Evolutionary conservation across 257 asterid genomes (phyloP).

Genomic region (Scutellaria galericulata): DNA sequence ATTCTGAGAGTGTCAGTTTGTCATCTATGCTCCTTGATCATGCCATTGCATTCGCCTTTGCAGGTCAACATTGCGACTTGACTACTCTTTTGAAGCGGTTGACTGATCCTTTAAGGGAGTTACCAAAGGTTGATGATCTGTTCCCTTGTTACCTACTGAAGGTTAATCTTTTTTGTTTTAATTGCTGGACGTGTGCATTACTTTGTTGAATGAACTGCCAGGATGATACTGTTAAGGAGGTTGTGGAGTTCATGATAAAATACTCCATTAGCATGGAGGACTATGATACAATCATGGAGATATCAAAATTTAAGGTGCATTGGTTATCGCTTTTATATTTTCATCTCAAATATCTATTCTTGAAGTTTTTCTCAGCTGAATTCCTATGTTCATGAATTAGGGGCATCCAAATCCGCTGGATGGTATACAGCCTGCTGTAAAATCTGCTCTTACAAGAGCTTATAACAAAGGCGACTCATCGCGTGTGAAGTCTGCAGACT

Average conservation of each 20-base stretch:
- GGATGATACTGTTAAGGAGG: constrained; percentile 95
- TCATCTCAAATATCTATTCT: background rate
- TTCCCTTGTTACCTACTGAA: constrained; percentile 13
- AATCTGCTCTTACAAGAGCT: constrained; percentile 88
- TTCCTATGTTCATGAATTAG: constrained; percentile 46
- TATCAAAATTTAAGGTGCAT: constrained; percentile 83
- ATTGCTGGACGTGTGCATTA: constrained; percentile 16
- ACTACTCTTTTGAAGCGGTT: constrained; percentile 74
- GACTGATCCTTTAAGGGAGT: constrained; percentile 70
- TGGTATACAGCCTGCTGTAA: constrained; percentile 86
- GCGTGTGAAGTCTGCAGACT: constrained; percentile 82
- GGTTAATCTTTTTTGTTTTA: background rate
- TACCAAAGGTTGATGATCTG: constrained; percentile 66
- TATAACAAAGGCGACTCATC: constrained; percentile 92
- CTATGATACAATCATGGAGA: constrained; percentile 78
- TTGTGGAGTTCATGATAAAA: constrained; percentile 84
- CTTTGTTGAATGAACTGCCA: constrained; percentile 41
- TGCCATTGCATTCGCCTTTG: constrained; percentile 28
- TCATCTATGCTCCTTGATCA: constrained; percentile 23
- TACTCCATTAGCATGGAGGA: constrained; percentile 93
- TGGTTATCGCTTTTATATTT: background rate
- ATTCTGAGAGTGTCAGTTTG: constrained; percentile 15
- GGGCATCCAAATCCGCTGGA: constrained; percentile 83
- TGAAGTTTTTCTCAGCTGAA: constrained; percentile 27
- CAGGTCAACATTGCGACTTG: constrained; percentile 85